Evolutionary conservation across 2,329 filamentous ascomycete species (phyloP), one percentile per base, ranked within the genome.

Genomic region (Fusarium subglutinans): DNA sequence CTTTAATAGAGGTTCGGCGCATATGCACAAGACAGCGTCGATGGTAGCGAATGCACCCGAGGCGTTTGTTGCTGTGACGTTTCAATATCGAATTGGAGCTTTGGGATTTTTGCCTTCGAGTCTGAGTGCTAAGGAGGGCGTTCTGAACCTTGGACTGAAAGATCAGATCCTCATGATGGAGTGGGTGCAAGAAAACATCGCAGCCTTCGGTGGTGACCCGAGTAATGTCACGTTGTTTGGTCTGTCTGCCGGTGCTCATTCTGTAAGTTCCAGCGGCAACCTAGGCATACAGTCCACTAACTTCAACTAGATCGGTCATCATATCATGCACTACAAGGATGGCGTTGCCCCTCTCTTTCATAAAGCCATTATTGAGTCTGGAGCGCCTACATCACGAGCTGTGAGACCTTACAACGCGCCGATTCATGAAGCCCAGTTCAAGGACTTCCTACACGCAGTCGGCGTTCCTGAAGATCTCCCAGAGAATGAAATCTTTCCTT

Each of bases 91-190:
- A 14, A 84, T 91, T 44, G 86, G 86, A 14, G 87, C 87, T 8
- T 84, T 91, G 76, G 91, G 91, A 0, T 92, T 93, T 77, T 77
- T 92, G n/a, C 72, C 3, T 89, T 93, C 80, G 72, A 91, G 40
- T 20, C 85, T 78, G 1, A 78, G 73, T 85, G 30, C 90, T 81
- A 61, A 79, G 75, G 87, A 88, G 57, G 90, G 89, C 0, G 76
- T 85, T 20, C 83, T 90, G 6, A 92, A 91, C 70, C 63, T 78
- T 75, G 90, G 90, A 1, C 78, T 90, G 6, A 83, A 83, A 58
- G 89, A 90, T 69, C 88, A 90, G 76, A 81, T 84, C 4, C 65
- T 86, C 1, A 79, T 86, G 15, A 80, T 90, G n/a, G 80, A 85
- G 38, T 90, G 88, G 88, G 84, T 90, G 5, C 83, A 85, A 57